Conservation (phyloP, 768 basidiomycete species). For the Obba rivulosa region DNA sequence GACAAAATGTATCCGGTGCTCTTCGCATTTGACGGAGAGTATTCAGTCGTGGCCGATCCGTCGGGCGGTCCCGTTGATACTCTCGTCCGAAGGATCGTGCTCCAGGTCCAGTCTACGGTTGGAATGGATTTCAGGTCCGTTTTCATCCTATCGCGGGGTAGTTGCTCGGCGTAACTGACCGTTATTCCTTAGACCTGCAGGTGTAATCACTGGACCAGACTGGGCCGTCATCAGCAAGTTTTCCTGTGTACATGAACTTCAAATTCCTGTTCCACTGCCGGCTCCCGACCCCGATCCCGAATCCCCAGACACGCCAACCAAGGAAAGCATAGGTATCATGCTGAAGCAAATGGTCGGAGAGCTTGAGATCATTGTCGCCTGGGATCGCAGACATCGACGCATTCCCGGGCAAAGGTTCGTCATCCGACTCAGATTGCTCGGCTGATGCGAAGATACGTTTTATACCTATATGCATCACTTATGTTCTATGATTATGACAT, state of each 20-base stretch:
- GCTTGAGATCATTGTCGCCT: constrained; percentile 45
- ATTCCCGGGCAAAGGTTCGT: constrained; percentile 52
- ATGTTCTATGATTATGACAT: too few species aligned
- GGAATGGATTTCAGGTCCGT: constrained; percentile 30
- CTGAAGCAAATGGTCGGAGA: constrained; percentile 46
- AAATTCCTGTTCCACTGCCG: constrained; percentile 3
- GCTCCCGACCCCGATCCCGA: neutral
- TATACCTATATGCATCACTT: too few species aligned
- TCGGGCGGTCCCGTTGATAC: constrained; percentile 23
- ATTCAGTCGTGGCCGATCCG: constrained; percentile 40
- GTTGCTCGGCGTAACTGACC: too few species aligned
- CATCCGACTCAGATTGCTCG: constrained; percentile 47
- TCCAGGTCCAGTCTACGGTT: constrained; percentile 20
- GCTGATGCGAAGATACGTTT: constrained; percentile 14
- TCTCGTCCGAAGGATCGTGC: constrained; percentile 18
- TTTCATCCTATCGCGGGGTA: neutral
- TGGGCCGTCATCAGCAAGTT: constrained; percentile 9
- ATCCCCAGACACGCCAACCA: neutral
- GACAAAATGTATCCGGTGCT: constrained; percentile 3
- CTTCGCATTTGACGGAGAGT: constrained; percentile 49
- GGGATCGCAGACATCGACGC: constrained; percentile 47
- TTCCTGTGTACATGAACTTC: constrained; percentile 3
- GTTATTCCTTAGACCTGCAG: neutral
- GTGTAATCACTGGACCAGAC: constrained; percentile 8
- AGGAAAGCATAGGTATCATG: neutral